These are phyloP conservation scores for Kwoniella botswanensis DNA, from an alignment of 768 basidiomycete species.

Conservation along the genomic window DNA sequence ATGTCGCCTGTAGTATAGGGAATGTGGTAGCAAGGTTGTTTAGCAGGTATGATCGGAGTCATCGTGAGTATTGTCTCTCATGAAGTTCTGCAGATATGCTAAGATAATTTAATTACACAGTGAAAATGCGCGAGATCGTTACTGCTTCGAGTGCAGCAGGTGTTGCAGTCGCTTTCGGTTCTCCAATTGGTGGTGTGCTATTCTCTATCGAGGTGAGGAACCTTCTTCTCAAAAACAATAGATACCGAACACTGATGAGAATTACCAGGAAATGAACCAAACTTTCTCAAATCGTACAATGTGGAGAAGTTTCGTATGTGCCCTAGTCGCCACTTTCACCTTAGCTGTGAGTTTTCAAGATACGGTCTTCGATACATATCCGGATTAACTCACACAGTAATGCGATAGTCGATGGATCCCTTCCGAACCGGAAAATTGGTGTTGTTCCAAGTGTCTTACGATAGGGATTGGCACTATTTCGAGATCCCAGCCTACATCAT, in stretches of 20 bases:
- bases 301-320: constrained; percentile 98
- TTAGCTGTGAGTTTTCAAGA: constrained; percentile 71
- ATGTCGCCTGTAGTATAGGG: constrained; percentile 94
- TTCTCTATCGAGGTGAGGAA: constrained; percentile 90
- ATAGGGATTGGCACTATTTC: constrained; percentile 98
- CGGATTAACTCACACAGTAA: not conserved
- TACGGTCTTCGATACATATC: not conserved
- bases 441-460: constrained; percentile 96
- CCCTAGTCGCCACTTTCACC: constrained; percentile 93
- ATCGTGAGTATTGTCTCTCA: constrained; percentile 66
- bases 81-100: not conserved
- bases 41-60: constrained; percentile 78
- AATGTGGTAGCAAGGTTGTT: constrained; percentile 86
- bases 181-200: constrained; percentile 94
- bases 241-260: not conserved
- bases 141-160: constrained; percentile 97
- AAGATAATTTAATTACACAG: constrained; percentile 42
- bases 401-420: constrained; percentile 87
- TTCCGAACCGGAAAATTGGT: constrained; percentile 98
- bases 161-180: constrained; percentile 97
- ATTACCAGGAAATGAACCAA: constrained; percentile 90
- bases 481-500: constrained; percentile 96
- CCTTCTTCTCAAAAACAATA: not conserved
- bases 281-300: constrained; percentile 96
- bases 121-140: constrained; percentile 77